Evolutionary conservation across 371 early-diverging fungal genomes (phyloP).

Genomic region (Rhizopus sp.): DNA sequence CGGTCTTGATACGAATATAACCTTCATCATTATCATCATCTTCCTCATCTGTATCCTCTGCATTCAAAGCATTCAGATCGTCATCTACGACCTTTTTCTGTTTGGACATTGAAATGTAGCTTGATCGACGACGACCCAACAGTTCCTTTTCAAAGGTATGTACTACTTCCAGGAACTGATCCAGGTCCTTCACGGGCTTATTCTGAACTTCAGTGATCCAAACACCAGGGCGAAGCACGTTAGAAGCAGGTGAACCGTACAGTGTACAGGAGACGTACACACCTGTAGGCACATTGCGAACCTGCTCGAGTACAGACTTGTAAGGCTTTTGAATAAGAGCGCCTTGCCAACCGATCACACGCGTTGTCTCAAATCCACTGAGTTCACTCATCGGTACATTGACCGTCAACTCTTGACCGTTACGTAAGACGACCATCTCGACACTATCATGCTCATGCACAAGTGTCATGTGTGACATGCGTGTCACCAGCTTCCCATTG

Average conservation of each 20-base stretch:
- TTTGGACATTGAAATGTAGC: constrained; percentile 32
- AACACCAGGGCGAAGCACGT: constrained; percentile 64
- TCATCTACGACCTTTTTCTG: constrained; percentile 33
- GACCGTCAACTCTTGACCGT: constrained; percentile 53
- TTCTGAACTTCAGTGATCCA: constrained; percentile 75
- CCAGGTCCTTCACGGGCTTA: constrained; percentile 44
- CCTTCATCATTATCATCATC: constrained; percentile 28
- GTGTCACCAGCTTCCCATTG: constrained; percentile 67
- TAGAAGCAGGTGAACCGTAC: constrained; percentile 74
- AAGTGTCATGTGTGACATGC: constrained; percentile 59
- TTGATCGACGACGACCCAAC: constrained; percentile 30
- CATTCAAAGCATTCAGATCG: constrained; percentile 22
- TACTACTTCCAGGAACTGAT: constrained; percentile 53
- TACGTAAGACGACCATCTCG: constrained; percentile 63
- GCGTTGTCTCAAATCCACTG: constrained; percentile 59
- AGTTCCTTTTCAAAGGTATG: constrained; percentile 32
- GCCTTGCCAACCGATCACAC: constrained; percentile 87
- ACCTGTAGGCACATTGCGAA: constrained; percentile 65
- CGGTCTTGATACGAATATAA: constrained; percentile 71
- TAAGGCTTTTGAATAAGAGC: constrained; percentile 82
- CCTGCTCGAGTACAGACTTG: constrained; percentile 81
- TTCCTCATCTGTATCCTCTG: constrained; percentile 15
- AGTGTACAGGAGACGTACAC: constrained; percentile 78
- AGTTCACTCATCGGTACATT: constrained; percentile 60
- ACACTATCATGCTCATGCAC: constrained; percentile 34